Evolutionary conservation across 2,329 filamentous ascomycete species (phyloP), one percentile per base, ranked within the genome.

Genomic region (Aphanocladium album): DNA sequence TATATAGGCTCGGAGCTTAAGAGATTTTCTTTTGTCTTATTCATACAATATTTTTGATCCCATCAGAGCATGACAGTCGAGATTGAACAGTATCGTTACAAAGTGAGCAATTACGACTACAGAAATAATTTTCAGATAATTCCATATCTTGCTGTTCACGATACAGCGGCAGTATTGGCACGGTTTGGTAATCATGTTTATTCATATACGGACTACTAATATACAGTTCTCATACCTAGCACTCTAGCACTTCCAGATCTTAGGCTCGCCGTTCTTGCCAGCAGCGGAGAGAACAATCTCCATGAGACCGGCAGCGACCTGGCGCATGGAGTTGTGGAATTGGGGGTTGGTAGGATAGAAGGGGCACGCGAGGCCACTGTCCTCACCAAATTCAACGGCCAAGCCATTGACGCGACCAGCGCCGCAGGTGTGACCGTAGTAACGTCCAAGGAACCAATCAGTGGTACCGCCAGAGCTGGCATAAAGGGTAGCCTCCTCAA

Each of bases 281-380:
- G 71, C 71, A 16, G 69, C 72, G 23, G 63, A 63, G 35, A 76
- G 60, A 30, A 76, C 65, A 54, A 80, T 68, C 67, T 83, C 79
- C 72, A 82, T 82, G 66, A 82, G 74, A 0, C 75, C 80, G 5
- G 76, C 74, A 2, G 70, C 73, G 14, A 76, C 77, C 69, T 81
- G 78, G 43, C 73, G 70, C 64, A 82, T 69, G 63, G 74, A 80
- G 56, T 67, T 62, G 62, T 77, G 74, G 64, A 80, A 81, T 67
- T 76, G 71, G 39, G 69, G 65, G 2, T 68, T 65, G 1, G 74
- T 76, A 0, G 79, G 79, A 63, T 83, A 83, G 62, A 82, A 83
- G 0, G 74, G 72, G 50, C 74, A 76, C 1, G 35, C 45, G 2
- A 64, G 66, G 12, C 35, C 60, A 14, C 66, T 70, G 30, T 55